Conservation (phyloP, 2,329 filamentous ascomycete genomes). For the Aspergillus sp. region DNA sequence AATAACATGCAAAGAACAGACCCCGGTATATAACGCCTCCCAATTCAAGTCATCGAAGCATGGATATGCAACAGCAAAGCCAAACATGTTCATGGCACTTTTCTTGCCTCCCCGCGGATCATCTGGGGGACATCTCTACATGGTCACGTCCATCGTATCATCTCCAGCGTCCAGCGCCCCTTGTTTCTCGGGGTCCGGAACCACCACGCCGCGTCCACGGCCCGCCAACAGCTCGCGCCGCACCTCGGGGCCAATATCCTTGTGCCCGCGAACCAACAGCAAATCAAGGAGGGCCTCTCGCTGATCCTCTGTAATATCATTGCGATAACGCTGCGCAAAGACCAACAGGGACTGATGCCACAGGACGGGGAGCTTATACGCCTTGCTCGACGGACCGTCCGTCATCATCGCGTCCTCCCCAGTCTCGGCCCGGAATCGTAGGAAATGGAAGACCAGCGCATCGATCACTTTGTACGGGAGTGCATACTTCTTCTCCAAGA, state of each 20-base stretch:
- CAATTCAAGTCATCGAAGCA: slow-evolving; percentile 6
- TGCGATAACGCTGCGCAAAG: slow-evolving; percentile 91
- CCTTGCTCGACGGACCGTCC: slow-evolving; percentile 42
- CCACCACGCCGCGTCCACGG: slow-evolving; percentile 73
- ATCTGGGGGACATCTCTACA: slow-evolving; percentile 22
- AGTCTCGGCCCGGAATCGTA: slow-evolving; percentile 74
- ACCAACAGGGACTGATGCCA: slow-evolving; percentile 94
- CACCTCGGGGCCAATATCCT: slow-evolving; percentile 86
- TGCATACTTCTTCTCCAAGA: slow-evolving; percentile 96
- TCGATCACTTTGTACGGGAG: slow-evolving; percentile 94
- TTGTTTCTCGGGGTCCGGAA: slow-evolving; percentile 51
- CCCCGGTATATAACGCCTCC: neutral
- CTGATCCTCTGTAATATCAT: slow-evolving; percentile 95
- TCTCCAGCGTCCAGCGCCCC: slow-evolving; percentile 67
- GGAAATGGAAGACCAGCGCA: slow-evolving; percentile 91
- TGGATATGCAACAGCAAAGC: neutral
- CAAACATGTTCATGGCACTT: neutral
- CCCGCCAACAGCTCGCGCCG: slow-evolving; percentile 84
- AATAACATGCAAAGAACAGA: too few species aligned
- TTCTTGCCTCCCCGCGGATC: neutral
- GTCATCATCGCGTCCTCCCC: slow-evolving; percentile 54
- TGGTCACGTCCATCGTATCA: slow-evolving; percentile 81
- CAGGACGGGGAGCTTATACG: slow-evolving; percentile 76
- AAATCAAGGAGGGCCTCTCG: slow-evolving; percentile 87
- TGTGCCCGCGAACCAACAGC: slow-evolving; percentile 79